Evolutionary conservation across 768 basidiomycete species (phyloP), one percentile per base, ranked within the genome.

Genomic region (Tulasnella sp.): DNA sequence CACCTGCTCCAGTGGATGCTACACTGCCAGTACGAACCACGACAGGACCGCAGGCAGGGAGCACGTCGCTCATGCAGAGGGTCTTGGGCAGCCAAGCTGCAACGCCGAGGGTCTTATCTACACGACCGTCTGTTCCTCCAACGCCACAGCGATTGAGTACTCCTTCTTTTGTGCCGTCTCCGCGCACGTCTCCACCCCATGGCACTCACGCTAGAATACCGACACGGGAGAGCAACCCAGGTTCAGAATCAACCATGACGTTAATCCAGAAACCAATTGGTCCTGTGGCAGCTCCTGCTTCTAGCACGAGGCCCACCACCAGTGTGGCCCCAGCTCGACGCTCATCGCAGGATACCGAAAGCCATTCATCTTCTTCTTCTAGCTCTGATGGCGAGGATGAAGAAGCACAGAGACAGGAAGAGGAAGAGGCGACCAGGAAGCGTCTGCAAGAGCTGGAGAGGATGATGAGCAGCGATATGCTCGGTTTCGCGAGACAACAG

Each of bases 401-500:
- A 65, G 79, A 78, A 2, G 84, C 86, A 51, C 73, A 82, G 51
- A 75, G 70, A 58, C 75, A 76, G 27, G 86, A 89, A 67, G 81
- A 85, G 61, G 81, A 83, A 63, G 81, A 85, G 53, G 34, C 73
- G 78, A 0, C 68, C 89, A 43, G 79, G 81, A 52, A 76, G 61
- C 89, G 87, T 67, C 74, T 91, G 10, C 75, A 77, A 49, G 79
- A 84, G 30, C 72, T 91, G 19, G 79, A 87, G 66, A 75, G 68
- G 53, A 80, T 84, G 76, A 84, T 91, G 73, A 87, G 83, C 1
- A 81, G 76, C 60, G 87, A 89, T 49, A 73, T 77, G 21, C 67
- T 91, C 21, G 88, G 88, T 1, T 75, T 92, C 19, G 82, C 63
- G 17, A 58, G 60, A 24, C 62, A 52, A 29, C 53, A 31, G n/a